Base-by-base conservation (phyloP, 2,329 filamentous ascomycete genomes). In the Trichoderma sp. region DNA sequence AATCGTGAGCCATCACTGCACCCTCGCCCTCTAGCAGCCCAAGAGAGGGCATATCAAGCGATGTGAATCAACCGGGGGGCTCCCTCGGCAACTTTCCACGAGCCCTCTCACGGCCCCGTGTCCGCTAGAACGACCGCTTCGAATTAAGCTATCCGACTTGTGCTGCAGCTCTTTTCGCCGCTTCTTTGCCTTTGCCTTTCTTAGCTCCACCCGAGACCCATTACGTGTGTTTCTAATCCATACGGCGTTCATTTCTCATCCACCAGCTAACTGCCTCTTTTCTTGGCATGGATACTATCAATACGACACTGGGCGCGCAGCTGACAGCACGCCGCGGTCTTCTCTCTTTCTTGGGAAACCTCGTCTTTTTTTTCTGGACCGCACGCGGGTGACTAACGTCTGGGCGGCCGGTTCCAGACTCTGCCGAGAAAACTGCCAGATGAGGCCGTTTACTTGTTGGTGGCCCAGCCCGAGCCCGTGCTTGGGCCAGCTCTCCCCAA, bases 331-430 rank as follows among this genome's bases (percentile, higher is more conserved):
- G 55, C 35, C 19, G 27, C 37, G 33, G 8, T 47, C 19, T n/a
- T 13, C 33, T 5, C 33, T 56, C 21, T 65, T 56, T 40, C 16
- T 31, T 37, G 33, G 33, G 33, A 33, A 27, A 16, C 11, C 21
- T 21, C 7, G 8, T 16, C 7, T 16, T 61, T 37, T 40, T 43
- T 37, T 40, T 43, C 57, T 68, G 57, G 40, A 33, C 66, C 52
- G 21, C 61, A 29, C 13, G 35, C 62, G 58, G 66, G 37, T 58
- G 61, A 49, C 55, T n/a, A 33, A 13, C n/a, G 21, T 14, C 52
- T 57, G 55, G 37, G 37, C 29, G 33, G 27, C 31, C n/a, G 47
- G 59, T 58, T 68, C 66, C 66, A 69, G 67, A 64, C 67, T 69
- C 59, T 29, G 62, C 61, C 61, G 40, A 65, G 61, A 33, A 27